Conservation (phyloP, 768 basidiomycete genomes). For the Lactarius psammicola region DNA sequence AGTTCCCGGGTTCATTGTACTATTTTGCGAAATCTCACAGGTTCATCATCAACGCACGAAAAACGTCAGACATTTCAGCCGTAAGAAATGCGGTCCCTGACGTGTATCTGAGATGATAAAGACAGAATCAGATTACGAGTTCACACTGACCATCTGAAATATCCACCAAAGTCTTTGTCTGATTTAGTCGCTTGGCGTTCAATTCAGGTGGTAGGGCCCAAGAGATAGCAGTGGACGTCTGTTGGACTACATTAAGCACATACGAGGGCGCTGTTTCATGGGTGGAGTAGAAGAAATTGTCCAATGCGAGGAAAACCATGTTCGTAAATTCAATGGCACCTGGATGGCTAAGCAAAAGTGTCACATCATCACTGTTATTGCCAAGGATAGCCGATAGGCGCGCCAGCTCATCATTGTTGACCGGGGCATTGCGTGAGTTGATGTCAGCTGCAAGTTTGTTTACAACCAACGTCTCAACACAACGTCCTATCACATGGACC, state of each 20-base stretch:
- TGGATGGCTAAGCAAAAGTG: neutral
- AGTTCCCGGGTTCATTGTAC: neutral
- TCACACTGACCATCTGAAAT: neutral
- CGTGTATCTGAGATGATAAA: neutral
- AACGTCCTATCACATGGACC: neutral
- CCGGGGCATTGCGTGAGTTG: neutral
- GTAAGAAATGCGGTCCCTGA: neutral
- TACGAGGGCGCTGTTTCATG: accelerated
- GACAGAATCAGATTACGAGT: neutral
- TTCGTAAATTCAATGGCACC: neutral
- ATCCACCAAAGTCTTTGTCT: neutral
- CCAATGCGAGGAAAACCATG: neutral
- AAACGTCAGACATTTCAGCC: neutral
- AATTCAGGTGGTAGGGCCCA: neutral
- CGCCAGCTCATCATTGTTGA: neutral
- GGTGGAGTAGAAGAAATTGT: accelerated
- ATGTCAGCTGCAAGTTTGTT: neutral
- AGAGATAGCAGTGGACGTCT: accelerated
- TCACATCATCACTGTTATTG: neutral
- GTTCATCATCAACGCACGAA: neutral
- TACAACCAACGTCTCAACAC: neutral
- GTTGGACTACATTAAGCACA: neutral
- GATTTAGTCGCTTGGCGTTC: neutral
- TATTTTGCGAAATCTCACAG: accelerated
- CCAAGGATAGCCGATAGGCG: neutral